These are phyloP conservation scores for Berkeleyomyces basicola DNA, from an alignment of 2,329 filamentous ascomycete species.

Conservation along the genomic window DNA sequence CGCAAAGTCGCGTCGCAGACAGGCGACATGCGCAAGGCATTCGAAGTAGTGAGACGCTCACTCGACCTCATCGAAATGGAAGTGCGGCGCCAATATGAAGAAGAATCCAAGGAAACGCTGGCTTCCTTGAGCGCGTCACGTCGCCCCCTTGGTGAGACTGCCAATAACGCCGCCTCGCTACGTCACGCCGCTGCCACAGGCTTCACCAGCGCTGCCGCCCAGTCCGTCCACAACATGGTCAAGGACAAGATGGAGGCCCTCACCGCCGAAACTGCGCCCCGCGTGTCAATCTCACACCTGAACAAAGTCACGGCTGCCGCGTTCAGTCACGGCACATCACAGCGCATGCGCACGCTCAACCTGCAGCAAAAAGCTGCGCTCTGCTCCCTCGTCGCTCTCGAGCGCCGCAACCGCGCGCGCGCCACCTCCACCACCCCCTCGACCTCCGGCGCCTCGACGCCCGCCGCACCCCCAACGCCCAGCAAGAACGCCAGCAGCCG, in stretches of 20 bases:
- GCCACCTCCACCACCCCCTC: neutral
- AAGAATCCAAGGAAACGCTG: constrained; percentile 38
- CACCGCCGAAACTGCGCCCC: constrained; percentile 65
- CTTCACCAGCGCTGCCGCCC: constrained; percentile 19
- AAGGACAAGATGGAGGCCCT: constrained; percentile 41
- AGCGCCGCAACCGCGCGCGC: constrained; percentile 48
- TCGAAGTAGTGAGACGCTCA: constrained; percentile 80
- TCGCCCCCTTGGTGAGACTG: constrained; percentile 63
- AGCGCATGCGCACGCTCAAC: constrained; percentile 75
- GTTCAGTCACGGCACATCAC: constrained; percentile 75
- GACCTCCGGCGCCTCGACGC: constrained; percentile 19
- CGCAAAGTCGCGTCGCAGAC: constrained; percentile 91
- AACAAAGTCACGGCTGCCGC: constrained; percentile 80
- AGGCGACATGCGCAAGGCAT: constrained; percentile 85
- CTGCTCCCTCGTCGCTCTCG: constrained; percentile 74
- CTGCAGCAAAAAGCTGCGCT: constrained; percentile 92
- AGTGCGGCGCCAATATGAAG: constrained; percentile 56
- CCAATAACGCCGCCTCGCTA: constrained; percentile 40
- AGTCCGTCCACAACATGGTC: constrained; percentile 32
- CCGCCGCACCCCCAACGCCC: constrained; percentile 32
- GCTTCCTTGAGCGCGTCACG: constrained; percentile 53
- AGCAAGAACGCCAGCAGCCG: constrained; percentile 30
- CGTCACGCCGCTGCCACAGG: constrained; percentile 28
- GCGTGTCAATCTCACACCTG: constrained; percentile 77
- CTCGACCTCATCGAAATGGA: constrained; percentile 81